Conservation (phyloP, 495 filamentous ascomycete genomes). For the Daldinia decipiens region DNA sequence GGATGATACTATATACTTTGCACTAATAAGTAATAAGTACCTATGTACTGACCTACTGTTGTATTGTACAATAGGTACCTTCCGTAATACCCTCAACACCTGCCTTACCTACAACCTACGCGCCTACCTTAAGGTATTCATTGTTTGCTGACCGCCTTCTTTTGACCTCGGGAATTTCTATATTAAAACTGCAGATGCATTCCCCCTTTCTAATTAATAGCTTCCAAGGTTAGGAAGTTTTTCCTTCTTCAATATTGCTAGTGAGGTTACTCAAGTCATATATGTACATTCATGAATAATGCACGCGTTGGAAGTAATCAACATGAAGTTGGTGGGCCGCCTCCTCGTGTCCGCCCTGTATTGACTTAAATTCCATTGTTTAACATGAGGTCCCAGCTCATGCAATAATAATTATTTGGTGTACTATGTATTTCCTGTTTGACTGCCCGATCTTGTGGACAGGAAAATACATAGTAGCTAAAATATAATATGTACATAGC, state of each 20-base stretch:
- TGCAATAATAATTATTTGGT: neutral
- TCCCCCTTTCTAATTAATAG: constrained; percentile 27
- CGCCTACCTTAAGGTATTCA: neutral
- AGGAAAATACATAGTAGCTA: neutral
- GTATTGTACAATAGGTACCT: neutral
- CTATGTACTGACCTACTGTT: neutral
- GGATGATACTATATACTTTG: neutral
- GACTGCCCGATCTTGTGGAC: neutral
- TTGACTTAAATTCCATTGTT: constrained; percentile 15
- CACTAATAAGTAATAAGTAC: neutral
- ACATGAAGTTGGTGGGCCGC: neutral
- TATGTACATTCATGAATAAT: neutral
- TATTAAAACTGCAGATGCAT: constrained; percentile 25
- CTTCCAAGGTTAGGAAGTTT: constrained; percentile 9
- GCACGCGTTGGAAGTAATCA: neutral
- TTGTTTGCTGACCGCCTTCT: constrained; percentile 29
- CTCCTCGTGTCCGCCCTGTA: neutral
- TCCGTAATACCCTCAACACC: neutral
- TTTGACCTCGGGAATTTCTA: constrained; percentile 10
- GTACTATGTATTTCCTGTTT: neutral
- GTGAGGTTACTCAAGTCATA: neutral
- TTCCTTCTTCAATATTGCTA: constrained; percentile 8
- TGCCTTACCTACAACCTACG: no score
- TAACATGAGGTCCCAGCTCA: constrained; percentile 7
- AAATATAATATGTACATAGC: neutral